Evolutionary conservation across 495 filamentous ascomycete species (phyloP).

Genomic region (Aspergillus hancockii): DNA sequence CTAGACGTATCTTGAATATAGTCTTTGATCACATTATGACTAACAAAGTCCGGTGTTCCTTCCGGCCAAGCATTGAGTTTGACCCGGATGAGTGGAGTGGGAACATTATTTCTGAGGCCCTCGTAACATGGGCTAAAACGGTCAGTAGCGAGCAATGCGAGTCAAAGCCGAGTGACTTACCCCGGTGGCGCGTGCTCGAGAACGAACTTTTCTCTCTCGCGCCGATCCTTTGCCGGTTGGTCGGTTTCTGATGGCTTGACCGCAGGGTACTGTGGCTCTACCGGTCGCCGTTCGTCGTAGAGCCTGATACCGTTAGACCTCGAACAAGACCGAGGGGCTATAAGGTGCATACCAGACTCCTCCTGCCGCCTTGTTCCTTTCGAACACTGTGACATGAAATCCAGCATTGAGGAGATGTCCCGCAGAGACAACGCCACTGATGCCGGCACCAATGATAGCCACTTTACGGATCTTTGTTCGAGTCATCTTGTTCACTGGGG

Average conservation of each 20-base stretch:
- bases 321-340: neutral
- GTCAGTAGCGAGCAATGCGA: constrained; percentile 5
- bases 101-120: constrained; percentile 65
- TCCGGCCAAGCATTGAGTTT: constrained; percentile 61
- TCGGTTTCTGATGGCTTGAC: constrained; percentile 44
- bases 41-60: constrained; percentile 57
- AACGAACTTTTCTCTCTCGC: constrained; percentile 24
- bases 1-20: constrained; percentile 61
- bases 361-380: constrained; percentile 57
- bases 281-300: constrained; percentile 58
- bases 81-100: constrained; percentile 59
- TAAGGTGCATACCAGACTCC: constrained; percentile 56
- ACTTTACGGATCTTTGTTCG: constrained; percentile 39
- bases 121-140: constrained; percentile 54
- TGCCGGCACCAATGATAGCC: constrained; percentile 70
- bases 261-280: constrained; percentile 59
- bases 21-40: constrained; percentile 51
- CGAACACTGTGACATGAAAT: constrained; percentile 64
- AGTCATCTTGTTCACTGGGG: constrained; percentile 24
- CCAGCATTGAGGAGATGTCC: constrained; percentile 61
- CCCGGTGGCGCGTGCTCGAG: constrained; percentile 55
- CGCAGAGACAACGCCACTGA: constrained; percentile 65
- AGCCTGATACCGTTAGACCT: constrained; percentile 35
- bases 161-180: constrained; percentile 21
- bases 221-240: constrained; percentile 21